Evolutionary conservation across 176 grass and related monocot species (phyloP), one percentile per base, ranked within the genome.

Genomic region (Pontederia crassipes): DNA sequence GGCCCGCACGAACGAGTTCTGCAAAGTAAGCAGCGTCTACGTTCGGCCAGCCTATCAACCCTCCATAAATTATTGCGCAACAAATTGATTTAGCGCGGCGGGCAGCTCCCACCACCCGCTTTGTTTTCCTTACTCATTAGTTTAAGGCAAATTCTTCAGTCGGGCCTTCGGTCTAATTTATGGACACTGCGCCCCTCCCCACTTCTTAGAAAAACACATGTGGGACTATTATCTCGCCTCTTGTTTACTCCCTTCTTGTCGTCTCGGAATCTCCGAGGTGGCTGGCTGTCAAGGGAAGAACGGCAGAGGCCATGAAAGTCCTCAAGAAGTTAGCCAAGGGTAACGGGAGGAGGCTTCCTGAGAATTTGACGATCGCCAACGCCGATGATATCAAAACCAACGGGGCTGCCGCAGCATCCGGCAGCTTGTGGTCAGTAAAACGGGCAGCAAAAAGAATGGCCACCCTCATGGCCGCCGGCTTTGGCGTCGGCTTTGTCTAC

Each of bases 21-120:
- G 91, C 86, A 63, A 80, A 95, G 83, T 80, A 87, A 45, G 86
- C 83, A 96, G 83, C 80, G 78, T 96, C 91, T 52, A 0, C 80
- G 8, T 69, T 55, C 17, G 83, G 69, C 80, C 86, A 73, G 82
- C 86, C 83, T 89, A 81, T 85, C 57, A 77, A 80, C 86, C 77
- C n/a, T 73, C 64, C 2, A 72, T 81, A 96, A 89, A 90, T 67
- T 49, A 9, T 28, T 71, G 91, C 80, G 86, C 75, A 58, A 76
- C 26, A 53, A 60, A 62, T 35, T 2, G 70, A 49, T 77, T 32
- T 11, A 64, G 80, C 83, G 80, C 80, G 48, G 86, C 86, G 86
- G 68, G 70, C 78, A 77, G 83, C 72, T 95, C 86, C 75, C 83
- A 80, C 86, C 90, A 59, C 83, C 14, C 91, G 86, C 91, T 79